These are phyloP conservation scores for Blastocrithidia nonstop DNA, from an alignment of 208 protist species.

Conservation along the genomic window DNA sequence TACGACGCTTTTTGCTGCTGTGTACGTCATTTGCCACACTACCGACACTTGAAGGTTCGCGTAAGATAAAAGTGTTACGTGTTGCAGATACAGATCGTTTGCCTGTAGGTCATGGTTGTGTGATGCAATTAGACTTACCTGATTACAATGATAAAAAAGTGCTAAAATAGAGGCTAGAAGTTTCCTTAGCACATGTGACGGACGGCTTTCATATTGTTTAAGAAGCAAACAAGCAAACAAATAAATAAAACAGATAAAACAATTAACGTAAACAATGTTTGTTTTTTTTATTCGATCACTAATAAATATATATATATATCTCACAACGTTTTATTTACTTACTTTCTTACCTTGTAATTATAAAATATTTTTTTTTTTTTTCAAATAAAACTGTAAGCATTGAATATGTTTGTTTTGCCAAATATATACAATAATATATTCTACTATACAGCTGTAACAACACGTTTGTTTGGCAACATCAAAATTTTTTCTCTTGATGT, in stretches of 20 bases:
- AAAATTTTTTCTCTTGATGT: neutral
- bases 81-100: constrained; percentile 18
- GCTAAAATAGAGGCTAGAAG: constrained; percentile 27
- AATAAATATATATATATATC: too few species aligned
- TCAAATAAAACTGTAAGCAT: neutral
- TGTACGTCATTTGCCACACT: constrained; percentile 34
- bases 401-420: neutral
- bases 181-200: constrained; percentile 34
- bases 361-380: neutral
- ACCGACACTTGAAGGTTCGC: constrained; percentile 10
- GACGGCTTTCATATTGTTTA: constrained; percentile 62
- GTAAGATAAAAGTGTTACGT: constrained; percentile 46
- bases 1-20: constrained; percentile 49
- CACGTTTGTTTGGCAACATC: neutral
- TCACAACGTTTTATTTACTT: too few species aligned
- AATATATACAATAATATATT: neutral
- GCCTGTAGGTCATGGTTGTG: constrained; percentile 52
- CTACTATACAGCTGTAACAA: too few species aligned
- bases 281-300: too few species aligned
- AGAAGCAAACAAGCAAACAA: too few species aligned
- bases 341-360: neutral
- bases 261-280: too few species aligned
- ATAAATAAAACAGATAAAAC: too few species aligned
- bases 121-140: constrained; percentile 38
- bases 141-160: constrained; percentile 41